Percentiles rank a stretch among this genome's conserved stretches.
Evolutionary conservation across 352 stramenopile genomes (phyloP).

Genomic region (Thraustochytrium sp.): DNA sequence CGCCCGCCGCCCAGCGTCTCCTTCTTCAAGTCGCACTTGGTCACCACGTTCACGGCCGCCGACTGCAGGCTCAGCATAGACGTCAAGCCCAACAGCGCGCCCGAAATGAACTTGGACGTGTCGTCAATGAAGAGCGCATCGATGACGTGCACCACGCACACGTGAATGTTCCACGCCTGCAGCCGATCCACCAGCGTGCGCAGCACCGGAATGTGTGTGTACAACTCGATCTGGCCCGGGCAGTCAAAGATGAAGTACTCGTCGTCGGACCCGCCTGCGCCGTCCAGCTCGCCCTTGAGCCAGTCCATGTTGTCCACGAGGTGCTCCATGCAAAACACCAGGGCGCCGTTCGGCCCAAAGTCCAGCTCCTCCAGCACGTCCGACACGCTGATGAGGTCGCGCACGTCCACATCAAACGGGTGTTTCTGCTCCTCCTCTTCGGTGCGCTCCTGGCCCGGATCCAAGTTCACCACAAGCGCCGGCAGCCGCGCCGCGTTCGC

Average conservation of each 20-base stretch:
- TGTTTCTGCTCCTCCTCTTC: conserved; percentile 50
- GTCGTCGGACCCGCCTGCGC: conserved; percentile 70
- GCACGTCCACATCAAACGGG: conserved; percentile 59
- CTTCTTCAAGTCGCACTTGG: conserved; percentile 70
- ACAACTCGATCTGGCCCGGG: conserved; percentile 86
- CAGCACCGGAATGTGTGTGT: conserved; percentile 81
- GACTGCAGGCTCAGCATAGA: conserved; percentile 98
- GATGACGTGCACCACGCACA: conserved; percentile 81
- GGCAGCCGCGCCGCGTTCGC: conserved; percentile 52
- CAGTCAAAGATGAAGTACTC: conserved; percentile 99
- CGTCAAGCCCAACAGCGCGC: conserved; percentile 88
- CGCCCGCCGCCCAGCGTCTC: neutral
- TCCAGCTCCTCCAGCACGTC: conserved; percentile 94
- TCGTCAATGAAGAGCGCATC: conserved; percentile 88
- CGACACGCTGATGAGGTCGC: conserved; percentile 89
- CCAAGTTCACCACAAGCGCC: conserved; percentile 51
- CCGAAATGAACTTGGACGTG: conserved; percentile 95
- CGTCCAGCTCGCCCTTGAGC: conserved; percentile 81
- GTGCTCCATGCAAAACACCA: conserved; percentile 99
- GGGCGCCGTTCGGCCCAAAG: conserved; percentile 93
- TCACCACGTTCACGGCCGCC: conserved; percentile 82
- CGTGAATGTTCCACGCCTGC: conserved; percentile 73
- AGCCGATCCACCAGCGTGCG: conserved; percentile 55
- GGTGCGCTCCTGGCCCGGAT: conserved; percentile 47
- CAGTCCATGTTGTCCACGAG: conserved; percentile 85